Percentiles rank a stretch among this genome's conserved stretches.
These are phyloP conservation scores for Papiliotrema laurentii DNA, from an alignment of 1,284 basidiomycete species.

Conservation along the genomic window DNA sequence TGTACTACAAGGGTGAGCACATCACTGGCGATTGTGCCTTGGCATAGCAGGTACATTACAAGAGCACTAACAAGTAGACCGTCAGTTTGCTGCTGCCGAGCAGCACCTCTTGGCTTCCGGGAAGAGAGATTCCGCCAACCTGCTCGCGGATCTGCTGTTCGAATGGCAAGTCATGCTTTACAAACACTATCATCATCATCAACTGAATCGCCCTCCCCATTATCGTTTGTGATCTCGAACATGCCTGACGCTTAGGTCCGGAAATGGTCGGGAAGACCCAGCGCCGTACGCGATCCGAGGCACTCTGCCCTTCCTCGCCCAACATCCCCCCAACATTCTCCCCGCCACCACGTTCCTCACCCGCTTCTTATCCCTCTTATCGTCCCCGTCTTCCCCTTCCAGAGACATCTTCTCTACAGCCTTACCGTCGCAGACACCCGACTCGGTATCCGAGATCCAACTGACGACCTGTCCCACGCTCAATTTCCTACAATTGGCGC, in stretches of 20 bases:
- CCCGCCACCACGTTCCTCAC: slow-evolving; percentile 78
- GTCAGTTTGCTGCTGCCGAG: slow-evolving; percentile 64
- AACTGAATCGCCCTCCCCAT: too few relatives aligned
- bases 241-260: slow-evolving; percentile 22
- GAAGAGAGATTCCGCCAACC: slow-evolving; percentile 75
- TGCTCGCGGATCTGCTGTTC: slow-evolving; percentile 77
- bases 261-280: slow-evolving; percentile 42
- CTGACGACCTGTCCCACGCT: slow-evolving; percentile 67
- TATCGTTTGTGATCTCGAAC: slow-evolving; percentile 2
- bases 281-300: slow-evolving; percentile 77
- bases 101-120: slow-evolving; percentile 74
- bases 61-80: slow-evolving; percentile 4
- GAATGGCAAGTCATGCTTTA: too few relatives aligned
- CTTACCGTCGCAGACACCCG: slow-evolving; percentile 29
- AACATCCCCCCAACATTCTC: slow-evolving; percentile 78
- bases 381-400: slow-evolving; percentile 50
- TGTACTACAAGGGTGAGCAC: slow-evolving; percentile 73
- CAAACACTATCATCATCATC: too few relatives aligned
- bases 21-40: not conserved
- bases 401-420: slow-evolving; percentile 50
- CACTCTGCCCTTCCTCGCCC: slow-evolving; percentile 75
- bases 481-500: slow-evolving; percentile 83
- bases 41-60: not conserved
- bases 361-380: slow-evolving; percentile 63
- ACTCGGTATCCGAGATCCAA: slow-evolving; percentile 59